phyloP scores from a whole-genome alignment of 306 rosid genomes.

The Senna siamea region DNA sequence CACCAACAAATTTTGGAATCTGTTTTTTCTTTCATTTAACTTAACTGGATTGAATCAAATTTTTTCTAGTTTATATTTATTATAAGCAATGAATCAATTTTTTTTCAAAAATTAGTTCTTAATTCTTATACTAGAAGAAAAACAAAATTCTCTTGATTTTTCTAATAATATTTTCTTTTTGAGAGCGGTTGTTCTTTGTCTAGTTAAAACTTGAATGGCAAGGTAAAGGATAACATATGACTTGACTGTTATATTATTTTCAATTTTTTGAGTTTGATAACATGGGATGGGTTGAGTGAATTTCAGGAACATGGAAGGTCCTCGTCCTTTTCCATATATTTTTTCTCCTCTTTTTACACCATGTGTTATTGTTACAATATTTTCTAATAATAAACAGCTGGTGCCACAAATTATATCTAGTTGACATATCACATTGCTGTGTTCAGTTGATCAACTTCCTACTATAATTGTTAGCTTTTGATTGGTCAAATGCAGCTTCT shows the following conservation, averaged over 20 bases:
- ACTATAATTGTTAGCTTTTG: not conserved
- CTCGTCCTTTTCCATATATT: not conserved
- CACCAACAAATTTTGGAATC: constrained; percentile 51
- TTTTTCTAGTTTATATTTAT: too few relatives aligned
- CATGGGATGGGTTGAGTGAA: constrained; percentile 59
- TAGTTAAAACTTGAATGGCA: not conserved
- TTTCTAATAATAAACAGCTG: not conserved
- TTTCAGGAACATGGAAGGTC: constrained; percentile 46
- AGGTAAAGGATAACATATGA: too few relatives aligned
- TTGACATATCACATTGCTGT: constrained; percentile 3
- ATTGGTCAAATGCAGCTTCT: constrained; percentile 1
- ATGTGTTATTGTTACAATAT: not conserved
- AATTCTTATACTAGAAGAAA: too few relatives aligned
- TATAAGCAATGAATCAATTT: too few relatives aligned
- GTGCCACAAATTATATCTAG: constrained; percentile 1
- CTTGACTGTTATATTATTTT: too few relatives aligned
- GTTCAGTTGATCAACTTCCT: not conserved
- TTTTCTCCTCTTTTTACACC: not conserved
- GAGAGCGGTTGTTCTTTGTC: constrained; percentile 4
- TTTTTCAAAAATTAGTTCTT: too few relatives aligned
- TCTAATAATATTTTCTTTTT: not conserved
- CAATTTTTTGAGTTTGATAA: not conserved
- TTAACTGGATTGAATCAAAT: not conserved
- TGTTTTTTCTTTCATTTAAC: not conserved
- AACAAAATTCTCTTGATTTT: constrained; percentile 6